A percentile compares a stretch with the other conserved stretches of the same genome.
phyloP scores from a whole-genome alignment of 2,329 filamentous ascomycete species.

The Aspergillus fructus region DNA sequence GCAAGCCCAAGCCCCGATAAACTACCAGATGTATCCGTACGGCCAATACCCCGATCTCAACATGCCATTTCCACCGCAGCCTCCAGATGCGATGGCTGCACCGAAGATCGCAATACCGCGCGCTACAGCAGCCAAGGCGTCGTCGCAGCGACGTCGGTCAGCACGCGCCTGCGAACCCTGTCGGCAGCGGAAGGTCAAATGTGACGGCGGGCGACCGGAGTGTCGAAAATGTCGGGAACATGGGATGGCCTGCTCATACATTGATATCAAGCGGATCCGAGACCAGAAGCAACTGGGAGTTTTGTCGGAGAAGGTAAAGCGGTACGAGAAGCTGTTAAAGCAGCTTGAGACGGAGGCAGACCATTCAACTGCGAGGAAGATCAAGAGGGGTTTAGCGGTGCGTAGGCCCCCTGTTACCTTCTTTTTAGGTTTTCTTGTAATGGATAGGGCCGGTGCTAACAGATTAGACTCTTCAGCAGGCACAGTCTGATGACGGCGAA shows the following conservation, averaged over 20 bases:
- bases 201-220: conserved; percentile 29
- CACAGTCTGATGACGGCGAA: conserved; percentile 11
- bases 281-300: conserved; percentile 34
- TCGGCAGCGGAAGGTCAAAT: conserved; percentile 36
- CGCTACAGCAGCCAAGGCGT: conserved; percentile 17
- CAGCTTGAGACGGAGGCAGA: conserved; percentile 27
- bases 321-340: conserved; percentile 29
- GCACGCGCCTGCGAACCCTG: conserved; percentile 37
- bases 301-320: conserved; percentile 24
- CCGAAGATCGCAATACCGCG: conserved; percentile 34
- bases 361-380: conserved; percentile 18
- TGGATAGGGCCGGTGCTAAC: neutral
- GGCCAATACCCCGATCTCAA: neutral
- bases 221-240: conserved; percentile 31
- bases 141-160: conserved; percentile 27
- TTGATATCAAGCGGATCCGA: conserved; percentile 36
- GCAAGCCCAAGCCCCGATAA: neutral
- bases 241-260: conserved; percentile 26
- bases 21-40: conserved; percentile 10
- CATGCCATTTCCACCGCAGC: neutral
- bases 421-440: neutral
- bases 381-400: conserved; percentile 24
- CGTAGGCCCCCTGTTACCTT: neutral
- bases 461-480: neutral
- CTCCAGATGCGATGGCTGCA: neutral